A percentile compares a stretch with the other conserved stretches of the same genome.
These are phyloP conservation scores for Suillus variegatus DNA, from an alignment of 768 basidiomycete species.

Conservation along the genomic window DNA sequence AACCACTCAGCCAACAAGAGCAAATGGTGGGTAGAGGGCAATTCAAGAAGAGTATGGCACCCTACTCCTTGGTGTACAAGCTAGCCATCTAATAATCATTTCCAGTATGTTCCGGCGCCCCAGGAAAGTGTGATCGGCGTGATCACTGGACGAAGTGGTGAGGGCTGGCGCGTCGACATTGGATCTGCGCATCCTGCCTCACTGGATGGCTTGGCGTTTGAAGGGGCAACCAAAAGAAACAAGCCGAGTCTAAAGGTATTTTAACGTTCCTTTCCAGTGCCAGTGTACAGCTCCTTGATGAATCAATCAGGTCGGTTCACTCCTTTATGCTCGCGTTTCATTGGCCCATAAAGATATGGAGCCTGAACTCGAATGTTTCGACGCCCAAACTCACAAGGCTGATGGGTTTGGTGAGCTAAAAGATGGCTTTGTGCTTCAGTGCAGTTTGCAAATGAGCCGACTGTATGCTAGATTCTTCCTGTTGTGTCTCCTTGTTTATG, in stretches of 20 bases:
- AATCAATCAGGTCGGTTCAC: slow-evolving; percentile 70
- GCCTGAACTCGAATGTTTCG: slow-evolving; percentile 95
- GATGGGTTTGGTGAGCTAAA: slow-evolving; percentile 94
- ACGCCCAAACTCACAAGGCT: slow-evolving; percentile 88
- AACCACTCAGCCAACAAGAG: slow-evolving; percentile 71
- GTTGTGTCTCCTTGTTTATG: slow-evolving; percentile 9
- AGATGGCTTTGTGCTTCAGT: slow-evolving; percentile 80
- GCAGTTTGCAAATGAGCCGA: slow-evolving; percentile 84
- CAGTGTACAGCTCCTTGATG: slow-evolving; percentile 11
- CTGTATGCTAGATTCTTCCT: slow-evolving; percentile 52
- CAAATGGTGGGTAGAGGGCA: slow-evolving; percentile 89
- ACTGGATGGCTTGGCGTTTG: slow-evolving; percentile 91
- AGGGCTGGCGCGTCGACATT: slow-evolving; percentile 93
- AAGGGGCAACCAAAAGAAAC: slow-evolving; percentile 93
- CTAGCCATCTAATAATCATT: slow-evolving; percentile 2
- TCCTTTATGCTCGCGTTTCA: slow-evolving; percentile 91
- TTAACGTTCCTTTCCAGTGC: not conserved
- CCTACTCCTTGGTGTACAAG: not conserved
- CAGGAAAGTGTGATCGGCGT: slow-evolving; percentile 90
- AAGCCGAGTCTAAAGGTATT: slow-evolving; percentile 89
- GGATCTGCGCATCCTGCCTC: slow-evolving; percentile 84
- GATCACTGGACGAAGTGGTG: slow-evolving; percentile 77
- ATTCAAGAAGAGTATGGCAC: slow-evolving; percentile 77
- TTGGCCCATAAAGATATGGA: slow-evolving; percentile 98
- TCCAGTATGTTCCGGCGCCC: slow-evolving; percentile 85